A percentile compares a stretch with the other conserved stretches of the same genome.
phyloP scores from a whole-genome alignment of 768 basidiomycete genomes.

The Termitomyces bulborhizus region DNA sequence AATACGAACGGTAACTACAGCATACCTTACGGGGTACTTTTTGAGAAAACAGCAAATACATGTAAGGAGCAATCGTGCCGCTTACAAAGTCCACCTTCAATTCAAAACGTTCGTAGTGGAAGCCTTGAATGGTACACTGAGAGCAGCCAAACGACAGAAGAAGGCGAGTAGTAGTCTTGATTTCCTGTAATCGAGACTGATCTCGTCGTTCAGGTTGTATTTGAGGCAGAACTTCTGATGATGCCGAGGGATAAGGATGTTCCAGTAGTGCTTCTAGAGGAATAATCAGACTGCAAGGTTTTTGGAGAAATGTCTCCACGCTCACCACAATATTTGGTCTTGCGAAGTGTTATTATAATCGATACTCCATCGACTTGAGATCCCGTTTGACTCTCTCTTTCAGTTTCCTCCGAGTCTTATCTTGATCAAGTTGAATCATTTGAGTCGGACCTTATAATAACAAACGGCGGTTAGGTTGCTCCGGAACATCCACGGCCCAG shows the following conservation, averaged over 20 bases:
- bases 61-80: constrained; percentile 20
- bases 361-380: neutral
- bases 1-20: constrained; percentile 32
- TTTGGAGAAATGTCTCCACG: neutral
- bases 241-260: constrained; percentile 47
- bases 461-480: neutral
- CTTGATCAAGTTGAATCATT: neutral
- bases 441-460: no score
- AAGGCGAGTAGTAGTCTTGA: constrained; percentile 23
- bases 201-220: constrained; percentile 27
- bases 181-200: neutral
- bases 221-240: constrained; percentile 41
- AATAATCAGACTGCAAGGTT: constrained; percentile 1
- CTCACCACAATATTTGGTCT: neutral
- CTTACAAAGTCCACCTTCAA: neutral
- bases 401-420: neutral
- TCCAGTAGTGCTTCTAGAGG: constrained; percentile 32
- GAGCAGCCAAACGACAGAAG: constrained; percentile 40
- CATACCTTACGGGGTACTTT: constrained; percentile 36
- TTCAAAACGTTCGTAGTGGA: constrained; percentile 27
- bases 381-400: neutral
- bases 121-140: constrained; percentile 42
- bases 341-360: no score
- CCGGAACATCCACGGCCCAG: neutral
- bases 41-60: constrained; percentile 42